phyloP scores from a whole-genome alignment of 441 rosid genomes.

The Populus trichocarpa region DNA sequence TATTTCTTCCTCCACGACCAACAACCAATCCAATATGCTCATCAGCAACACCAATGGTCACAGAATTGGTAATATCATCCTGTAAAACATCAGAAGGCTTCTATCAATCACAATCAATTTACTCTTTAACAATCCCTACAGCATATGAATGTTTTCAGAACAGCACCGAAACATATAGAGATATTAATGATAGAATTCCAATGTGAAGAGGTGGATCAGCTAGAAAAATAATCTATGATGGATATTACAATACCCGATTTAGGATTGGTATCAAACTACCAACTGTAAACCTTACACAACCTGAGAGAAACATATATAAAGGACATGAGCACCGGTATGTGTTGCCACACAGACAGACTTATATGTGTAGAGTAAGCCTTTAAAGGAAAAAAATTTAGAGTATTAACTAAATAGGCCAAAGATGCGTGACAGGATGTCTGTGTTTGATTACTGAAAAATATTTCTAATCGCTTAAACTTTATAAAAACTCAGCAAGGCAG shows the following conservation, averaged over 20 bases:
- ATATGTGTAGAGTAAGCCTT: neutral
- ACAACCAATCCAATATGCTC: slow-evolving; percentile 90
- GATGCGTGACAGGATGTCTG: neutral
- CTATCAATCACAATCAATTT: slow-evolving; percentile 13
- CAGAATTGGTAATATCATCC: slow-evolving; percentile 73
- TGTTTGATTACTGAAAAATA: neutral
- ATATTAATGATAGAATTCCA: neutral
- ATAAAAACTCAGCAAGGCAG: neutral
- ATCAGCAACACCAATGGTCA: slow-evolving; percentile 88
- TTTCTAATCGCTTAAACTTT: neutral
- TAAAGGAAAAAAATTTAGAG: neutral
- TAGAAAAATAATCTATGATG: neutral
- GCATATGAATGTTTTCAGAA: neutral
- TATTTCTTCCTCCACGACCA: slow-evolving; percentile 98
- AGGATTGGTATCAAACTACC: neutral
- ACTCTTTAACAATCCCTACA: neutral
- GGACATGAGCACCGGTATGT: neutral
- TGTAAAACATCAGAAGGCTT: slow-evolving; percentile 29
- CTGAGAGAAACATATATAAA: neutral
- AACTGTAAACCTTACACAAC: neutral
- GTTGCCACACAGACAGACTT: neutral
- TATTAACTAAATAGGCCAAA: neutral
- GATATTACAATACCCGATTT: neutral
- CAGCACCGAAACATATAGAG: neutral
- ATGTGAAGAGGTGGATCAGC: neutral